Evolutionary conservation across 192 early-diverging fungal species (phyloP).

Genomic region (Coemansia erecta): DNA sequence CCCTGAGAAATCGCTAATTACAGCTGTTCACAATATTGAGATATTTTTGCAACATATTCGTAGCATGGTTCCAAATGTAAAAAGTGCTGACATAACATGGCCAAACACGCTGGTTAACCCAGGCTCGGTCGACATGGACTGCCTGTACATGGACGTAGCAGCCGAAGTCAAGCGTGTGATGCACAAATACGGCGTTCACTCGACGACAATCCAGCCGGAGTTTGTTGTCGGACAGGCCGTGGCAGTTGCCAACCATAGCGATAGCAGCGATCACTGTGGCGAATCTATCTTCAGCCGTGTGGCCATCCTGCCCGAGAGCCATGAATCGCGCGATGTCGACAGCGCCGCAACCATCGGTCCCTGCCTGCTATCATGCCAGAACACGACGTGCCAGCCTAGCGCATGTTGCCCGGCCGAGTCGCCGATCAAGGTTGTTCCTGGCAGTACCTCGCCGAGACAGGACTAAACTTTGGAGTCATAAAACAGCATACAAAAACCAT

Average conservation of each 20-base stretch:
- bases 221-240: slow-evolving; percentile 59
- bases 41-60: no score
- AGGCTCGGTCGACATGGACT: slow-evolving; percentile 45
- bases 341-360: slow-evolving; percentile 41
- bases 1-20: no score
- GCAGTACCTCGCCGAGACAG: slow-evolving; percentile 1
- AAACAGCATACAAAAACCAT: not conserved
- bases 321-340: slow-evolving; percentile 10
- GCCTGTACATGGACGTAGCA: slow-evolving; percentile 71
- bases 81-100: no score
- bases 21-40: no score
- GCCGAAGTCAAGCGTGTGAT: slow-evolving; percentile 70
- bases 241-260: slow-evolving; percentile 25
- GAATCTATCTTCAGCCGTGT: slow-evolving; percentile 38
- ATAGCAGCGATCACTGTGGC: slow-evolving; percentile 14
- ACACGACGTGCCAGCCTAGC: slow-evolving; percentile 35
- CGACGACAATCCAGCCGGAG: slow-evolving; percentile 90
- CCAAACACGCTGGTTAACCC: slow-evolving; percentile 3
- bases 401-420: slow-evolving; percentile 48
- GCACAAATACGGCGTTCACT: slow-evolving; percentile 80
- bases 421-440: slow-evolving; percentile 45
- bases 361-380: slow-evolving; percentile 39
- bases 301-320: slow-evolving; percentile 27
- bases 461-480: not conserved
- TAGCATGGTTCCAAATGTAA: no score